phyloP scores from a whole-genome alignment of 2,329 filamentous ascomycete genomes.

The Oidium heveae region DNA sequence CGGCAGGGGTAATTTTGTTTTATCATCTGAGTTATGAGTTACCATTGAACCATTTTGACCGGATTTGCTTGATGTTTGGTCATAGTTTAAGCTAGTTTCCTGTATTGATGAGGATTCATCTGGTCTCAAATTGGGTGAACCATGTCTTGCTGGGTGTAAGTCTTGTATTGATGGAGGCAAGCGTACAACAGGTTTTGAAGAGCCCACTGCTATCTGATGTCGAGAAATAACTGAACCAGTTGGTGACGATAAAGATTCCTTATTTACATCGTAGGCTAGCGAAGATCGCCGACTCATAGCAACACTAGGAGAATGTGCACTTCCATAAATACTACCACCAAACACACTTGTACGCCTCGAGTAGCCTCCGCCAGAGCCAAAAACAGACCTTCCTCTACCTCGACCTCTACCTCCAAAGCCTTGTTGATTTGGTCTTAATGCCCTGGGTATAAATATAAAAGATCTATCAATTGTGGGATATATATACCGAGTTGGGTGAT shows the following conservation, averaged over 20 bases:
- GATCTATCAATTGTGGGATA: slow-evolving; percentile 76
- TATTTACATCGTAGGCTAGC: slow-evolving; percentile 36
- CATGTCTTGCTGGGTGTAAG: background rate
- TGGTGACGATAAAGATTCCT: slow-evolving; percentile 58
- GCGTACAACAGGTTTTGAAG: slow-evolving; percentile 49
- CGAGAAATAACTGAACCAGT: slow-evolving; percentile 54
- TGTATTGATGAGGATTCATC: background rate
- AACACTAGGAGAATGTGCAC: slow-evolving; percentile 63
- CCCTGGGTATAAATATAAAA: slow-evolving; percentile 93
- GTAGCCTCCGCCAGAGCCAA: slow-evolving; percentile 38
- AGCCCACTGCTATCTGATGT: slow-evolving; percentile 33
- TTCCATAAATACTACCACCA: slow-evolving; percentile 38
- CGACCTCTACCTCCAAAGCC: slow-evolving; percentile 37
- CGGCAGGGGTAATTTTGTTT: background rate
- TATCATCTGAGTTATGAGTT: background rate
- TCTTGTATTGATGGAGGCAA: slow-evolving; percentile 32
- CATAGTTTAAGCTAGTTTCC: no score
- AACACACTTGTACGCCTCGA: slow-evolving; percentile 71
- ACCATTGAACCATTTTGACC: background rate
- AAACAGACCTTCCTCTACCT: slow-evolving; percentile 45
- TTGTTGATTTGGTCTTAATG: slow-evolving; percentile 80
- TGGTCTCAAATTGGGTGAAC: background rate
- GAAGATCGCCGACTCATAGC: slow-evolving; percentile 79
- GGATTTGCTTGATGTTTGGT: background rate
- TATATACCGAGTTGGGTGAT: slow-evolving; percentile 59